phyloP scores from a whole-genome alignment of 495 filamentous ascomycete species.

The Xylaria longipes region DNA sequence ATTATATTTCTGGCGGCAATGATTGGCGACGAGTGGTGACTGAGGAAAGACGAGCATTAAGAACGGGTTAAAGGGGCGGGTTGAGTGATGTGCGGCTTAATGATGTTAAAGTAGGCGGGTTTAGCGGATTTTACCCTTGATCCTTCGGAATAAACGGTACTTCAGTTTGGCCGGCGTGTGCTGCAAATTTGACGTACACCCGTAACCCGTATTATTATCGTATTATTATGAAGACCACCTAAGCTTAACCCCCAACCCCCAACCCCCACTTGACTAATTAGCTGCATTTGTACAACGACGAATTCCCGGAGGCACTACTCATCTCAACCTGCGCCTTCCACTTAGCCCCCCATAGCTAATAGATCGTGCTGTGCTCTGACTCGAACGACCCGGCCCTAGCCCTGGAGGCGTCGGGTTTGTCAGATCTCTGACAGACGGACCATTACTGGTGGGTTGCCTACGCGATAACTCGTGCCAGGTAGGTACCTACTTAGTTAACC shows the following conservation, averaged over 20 bases:
- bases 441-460: too few relatives aligned
- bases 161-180: neutral
- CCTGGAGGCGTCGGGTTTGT: too few relatives aligned
- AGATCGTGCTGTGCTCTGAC: too few relatives aligned
- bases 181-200: neutral
- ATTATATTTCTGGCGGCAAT: neutral
- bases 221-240: neutral
- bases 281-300: too few relatives aligned
- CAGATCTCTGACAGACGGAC: too few relatives aligned
- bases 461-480: too few relatives aligned
- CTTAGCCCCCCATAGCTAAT: too few relatives aligned
- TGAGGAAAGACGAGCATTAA: too few relatives aligned
- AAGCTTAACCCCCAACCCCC: neutral
- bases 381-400: too few relatives aligned
- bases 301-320: neutral
- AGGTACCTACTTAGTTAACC: too few relatives aligned
- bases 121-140: constrained; percentile 27
- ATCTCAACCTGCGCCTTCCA: too few relatives aligned
- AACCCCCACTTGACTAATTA: neutral
- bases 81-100: neutral
- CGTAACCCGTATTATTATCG: constrained; percentile 11
- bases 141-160: neutral
- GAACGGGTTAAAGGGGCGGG: neutral
- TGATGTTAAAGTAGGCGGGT: neutral
- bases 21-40: neutral